Base-by-base conservation (phyloP, 192 early-diverging fungal species). In the Coemansia sp. region DNA sequence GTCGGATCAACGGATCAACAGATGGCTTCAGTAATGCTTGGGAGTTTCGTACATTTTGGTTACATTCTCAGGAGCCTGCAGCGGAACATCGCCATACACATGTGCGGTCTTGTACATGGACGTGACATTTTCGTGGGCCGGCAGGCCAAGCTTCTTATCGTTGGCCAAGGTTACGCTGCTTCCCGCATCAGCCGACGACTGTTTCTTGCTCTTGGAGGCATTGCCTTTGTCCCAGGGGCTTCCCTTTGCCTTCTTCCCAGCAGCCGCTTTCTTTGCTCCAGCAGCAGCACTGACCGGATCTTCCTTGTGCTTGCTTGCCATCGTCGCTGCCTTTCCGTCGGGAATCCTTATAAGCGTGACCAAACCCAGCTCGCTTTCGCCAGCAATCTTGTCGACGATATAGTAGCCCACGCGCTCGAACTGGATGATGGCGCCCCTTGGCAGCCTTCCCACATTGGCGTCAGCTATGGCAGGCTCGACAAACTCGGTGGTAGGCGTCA, bases 381-480 rank as follows among this genome's bases (percentile, higher is more conserved):
- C 65, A 25, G 82, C 84, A 2, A 72, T 61, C 73, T 84, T 67
- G 74, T 99, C 97, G 26, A 92, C 82, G 81, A 97, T 98, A 66
- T 87, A 98, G 85, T 92, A 99, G 4, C 97, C 97, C 67, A 87
- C 88, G 58, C 97, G 88, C 86, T 99, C 97, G 29, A 99, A 87
- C 86, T 99, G 97, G 51, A 99, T 92, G 61, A 94, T 93, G 48
- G 96, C 90, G 29, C 87, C 87, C 67, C 80, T 75, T 23, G 77
- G 72, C 59, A 90, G 79, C 25, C 59, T 56, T 12, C 46, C 82
- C n/a, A 92, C 84, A 61, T 91, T 92, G 61, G 83, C 85, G 67
- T 93, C 92, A 25, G 86, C 88, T 61, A 92, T 59, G 16, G 84
- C 89, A 8, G 72, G 26, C 4, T 77, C 76, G 59, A 83, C 87